Percentiles rank a stretch among this genome's conserved stretches.
Conservation (phyloP, 352 stramenopile species). For the Phytophthora pini region DNA sequence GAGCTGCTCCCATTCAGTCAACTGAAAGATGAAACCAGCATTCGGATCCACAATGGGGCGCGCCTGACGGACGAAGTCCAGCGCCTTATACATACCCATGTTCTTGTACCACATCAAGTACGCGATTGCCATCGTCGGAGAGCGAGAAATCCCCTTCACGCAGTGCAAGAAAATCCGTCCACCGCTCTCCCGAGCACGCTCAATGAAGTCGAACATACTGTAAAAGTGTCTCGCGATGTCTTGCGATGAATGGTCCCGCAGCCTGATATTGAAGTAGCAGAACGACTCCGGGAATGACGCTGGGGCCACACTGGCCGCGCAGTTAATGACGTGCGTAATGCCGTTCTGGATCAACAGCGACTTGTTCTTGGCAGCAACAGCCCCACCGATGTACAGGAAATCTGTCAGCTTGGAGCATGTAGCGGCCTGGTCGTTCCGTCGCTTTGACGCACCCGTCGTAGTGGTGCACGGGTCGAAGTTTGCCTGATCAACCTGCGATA, state of each 20-base stretch:
- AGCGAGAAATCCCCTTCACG: conserved; percentile 89
- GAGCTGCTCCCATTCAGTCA: conserved; percentile 88
- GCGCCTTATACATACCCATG: conserved; percentile 80
- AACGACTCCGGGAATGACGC: conserved; percentile 84
- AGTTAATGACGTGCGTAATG: conserved; percentile 93
- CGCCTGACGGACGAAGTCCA: conserved; percentile 80
- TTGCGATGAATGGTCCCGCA: conserved; percentile 90
- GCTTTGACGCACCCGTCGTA: conserved; percentile 27
- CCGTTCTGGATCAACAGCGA: conserved; percentile 66
- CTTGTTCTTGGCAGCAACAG: conserved; percentile 80
- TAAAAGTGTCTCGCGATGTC: conserved; percentile 89
- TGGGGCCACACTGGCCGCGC: conserved; percentile 76
- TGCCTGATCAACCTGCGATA: conserved; percentile 74
- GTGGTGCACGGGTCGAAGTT: conserved; percentile 33
- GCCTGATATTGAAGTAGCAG: conserved; percentile 84
- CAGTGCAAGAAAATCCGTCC: conserved; percentile 89
- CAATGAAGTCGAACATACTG: conserved; percentile 91
- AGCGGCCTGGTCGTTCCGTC: conserved; percentile 63
- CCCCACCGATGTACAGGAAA: conserved; percentile 90
- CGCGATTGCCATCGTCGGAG: conserved; percentile 88
- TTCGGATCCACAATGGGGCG: conserved; percentile 86
- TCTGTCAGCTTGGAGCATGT: conserved; percentile 86
- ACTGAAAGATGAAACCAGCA: conserved; percentile 89
- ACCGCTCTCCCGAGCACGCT: conserved; percentile 65
- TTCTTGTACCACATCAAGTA: conserved; percentile 91